Conservation (phyloP, 805 yeast genomes). For the Candida namnaoensis region DNA sequence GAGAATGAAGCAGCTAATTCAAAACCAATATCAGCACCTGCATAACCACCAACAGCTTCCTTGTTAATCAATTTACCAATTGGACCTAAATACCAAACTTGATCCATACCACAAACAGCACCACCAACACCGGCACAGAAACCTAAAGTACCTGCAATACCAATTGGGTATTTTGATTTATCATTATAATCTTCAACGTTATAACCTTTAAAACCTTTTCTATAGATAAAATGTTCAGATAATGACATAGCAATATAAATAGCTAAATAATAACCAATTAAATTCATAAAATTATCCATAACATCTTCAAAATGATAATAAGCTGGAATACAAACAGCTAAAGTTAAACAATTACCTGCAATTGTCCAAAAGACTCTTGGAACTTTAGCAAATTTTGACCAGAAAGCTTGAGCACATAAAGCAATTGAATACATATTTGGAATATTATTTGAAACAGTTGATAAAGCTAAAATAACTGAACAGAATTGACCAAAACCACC, state of each 20-base stretch:
- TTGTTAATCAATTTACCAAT: conserved; percentile 53
- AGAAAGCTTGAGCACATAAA: conserved; percentile 76
- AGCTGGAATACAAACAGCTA: conserved; percentile 87
- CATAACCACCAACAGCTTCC: conserved; percentile 8
- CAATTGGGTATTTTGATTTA: conserved; percentile 55
- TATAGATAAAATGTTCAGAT: conserved; percentile 81
- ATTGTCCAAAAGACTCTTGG: conserved; percentile 85
- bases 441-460: conserved; percentile 85
- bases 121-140: conserved; percentile 83
- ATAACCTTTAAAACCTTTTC: conserved; percentile 52
- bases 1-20: conserved; percentile 69
- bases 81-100: conserved; percentile 76
- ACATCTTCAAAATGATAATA: conserved; percentile 64
- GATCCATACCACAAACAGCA: conserved; percentile 81
- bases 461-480: conserved; percentile 74
- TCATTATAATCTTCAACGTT: conserved; percentile 55
- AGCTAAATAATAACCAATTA: conserved; percentile 87
- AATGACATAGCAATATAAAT: conserved; percentile 68
- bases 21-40: conserved; percentile 84
- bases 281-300: conserved; percentile 82
- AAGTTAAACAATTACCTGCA: conserved; percentile 61
- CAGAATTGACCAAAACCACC: conserved; percentile 89
- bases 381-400: conserved; percentile 63
- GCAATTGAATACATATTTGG: conserved; percentile 93
- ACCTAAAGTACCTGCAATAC: conserved; percentile 70